phyloP scores from a whole-genome alignment of 2,329 filamentous ascomycete genomes.

The Aspergillus sp. region DNA sequence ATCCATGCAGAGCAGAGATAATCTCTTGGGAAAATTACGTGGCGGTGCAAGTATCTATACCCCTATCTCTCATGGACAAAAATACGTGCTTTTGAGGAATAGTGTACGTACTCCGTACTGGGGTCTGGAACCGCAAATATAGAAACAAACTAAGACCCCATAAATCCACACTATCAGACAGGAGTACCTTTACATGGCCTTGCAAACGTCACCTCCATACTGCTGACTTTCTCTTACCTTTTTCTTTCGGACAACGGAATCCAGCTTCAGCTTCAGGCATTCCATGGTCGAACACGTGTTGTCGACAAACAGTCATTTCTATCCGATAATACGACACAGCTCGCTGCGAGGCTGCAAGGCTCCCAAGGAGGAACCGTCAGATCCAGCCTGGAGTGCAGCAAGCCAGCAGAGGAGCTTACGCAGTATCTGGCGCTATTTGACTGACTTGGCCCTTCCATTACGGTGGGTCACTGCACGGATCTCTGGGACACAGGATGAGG shows the following conservation, averaged over 20 bases:
- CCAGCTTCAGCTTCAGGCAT: neutral
- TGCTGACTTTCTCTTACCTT: conserved; percentile 2
- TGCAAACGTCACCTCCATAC: conserved; percentile 12
- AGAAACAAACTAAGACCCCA: conserved; percentile 4
- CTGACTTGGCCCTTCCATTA: neutral
- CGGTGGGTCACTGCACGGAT: neutral
- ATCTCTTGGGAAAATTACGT: conserved; percentile 9
- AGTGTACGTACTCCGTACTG: neutral
- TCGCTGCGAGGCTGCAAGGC: conserved; percentile 16
- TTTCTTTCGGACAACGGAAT: neutral
- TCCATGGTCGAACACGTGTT: conserved; percentile 12
- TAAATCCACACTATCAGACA: conserved; percentile 4
- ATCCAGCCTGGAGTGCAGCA: neutral
- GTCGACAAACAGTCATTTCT: conserved; percentile 1
- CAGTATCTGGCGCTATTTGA: neutral
- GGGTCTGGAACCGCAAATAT: conserved; percentile 1
- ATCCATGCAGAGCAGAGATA: neutral
- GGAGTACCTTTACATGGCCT: neutral
- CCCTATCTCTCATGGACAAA: neutral
- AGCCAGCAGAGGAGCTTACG: neutral
- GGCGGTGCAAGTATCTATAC: conserved; percentile 8
- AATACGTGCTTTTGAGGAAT: neutral
- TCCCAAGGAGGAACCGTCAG: conserved; percentile 8
- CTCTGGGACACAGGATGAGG: neutral
- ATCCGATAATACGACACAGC: neutral